Conservation (phyloP, 2,329 filamentous ascomycete species). For the Alternaria longipes region DNA sequence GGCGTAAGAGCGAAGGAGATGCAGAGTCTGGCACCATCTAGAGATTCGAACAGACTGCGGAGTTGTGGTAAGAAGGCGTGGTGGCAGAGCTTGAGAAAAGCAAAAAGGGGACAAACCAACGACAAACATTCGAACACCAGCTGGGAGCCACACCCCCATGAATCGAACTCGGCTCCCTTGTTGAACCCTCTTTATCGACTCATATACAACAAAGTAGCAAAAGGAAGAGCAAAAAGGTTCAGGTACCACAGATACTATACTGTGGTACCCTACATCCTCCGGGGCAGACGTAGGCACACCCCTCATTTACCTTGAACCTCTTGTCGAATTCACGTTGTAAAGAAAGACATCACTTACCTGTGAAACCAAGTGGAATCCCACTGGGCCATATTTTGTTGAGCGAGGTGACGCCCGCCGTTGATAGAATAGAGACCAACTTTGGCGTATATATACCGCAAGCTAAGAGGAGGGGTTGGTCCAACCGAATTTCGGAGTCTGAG, state of each 20-base stretch:
- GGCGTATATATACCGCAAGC: constrained; percentile 2
- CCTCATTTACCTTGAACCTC: constrained; percentile 1
- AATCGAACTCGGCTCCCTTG: not conserved
- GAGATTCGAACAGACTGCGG: not conserved
- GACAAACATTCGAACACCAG: not conserved
- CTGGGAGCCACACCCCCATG: not conserved
- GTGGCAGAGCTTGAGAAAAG: not conserved
- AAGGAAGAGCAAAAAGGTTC: not conserved
- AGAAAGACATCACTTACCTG: not conserved
- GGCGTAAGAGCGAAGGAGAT: not conserved
- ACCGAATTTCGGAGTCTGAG: not conserved
- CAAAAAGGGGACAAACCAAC: not conserved
- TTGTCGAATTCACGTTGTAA: not conserved
- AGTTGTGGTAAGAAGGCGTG: not conserved
- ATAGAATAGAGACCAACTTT: not conserved
- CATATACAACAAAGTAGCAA: not conserved
- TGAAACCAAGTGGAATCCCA: not conserved
- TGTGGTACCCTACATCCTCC: not conserved
- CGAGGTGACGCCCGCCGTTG: constrained; percentile 1
- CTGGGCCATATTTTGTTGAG: constrained; percentile 1
- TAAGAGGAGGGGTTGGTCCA: not conserved
- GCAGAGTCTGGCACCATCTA: not conserved
- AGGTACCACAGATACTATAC: not conserved
- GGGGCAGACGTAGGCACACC: not conserved
- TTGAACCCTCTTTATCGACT: not conserved